Base-by-base conservation (phyloP, 805 yeast genomes). In the Zygotorulaspora sp. region DNA sequence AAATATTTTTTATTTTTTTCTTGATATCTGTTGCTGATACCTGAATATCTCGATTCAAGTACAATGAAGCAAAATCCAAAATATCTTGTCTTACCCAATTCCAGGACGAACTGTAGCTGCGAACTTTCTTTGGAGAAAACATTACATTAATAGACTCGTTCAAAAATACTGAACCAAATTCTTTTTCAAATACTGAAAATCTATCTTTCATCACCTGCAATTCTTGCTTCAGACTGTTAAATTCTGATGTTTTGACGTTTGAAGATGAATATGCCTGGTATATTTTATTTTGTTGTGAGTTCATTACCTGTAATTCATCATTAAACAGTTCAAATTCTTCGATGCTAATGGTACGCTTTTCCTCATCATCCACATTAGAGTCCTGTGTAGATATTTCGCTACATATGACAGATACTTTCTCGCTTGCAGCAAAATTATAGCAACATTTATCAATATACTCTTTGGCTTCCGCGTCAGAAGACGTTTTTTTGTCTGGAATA, bases 21-120 rank as follows among this genome's bases (percentile, higher is more conserved):
- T 18, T 16, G 4, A 19, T 16, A 24, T 20, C 26, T 12, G 8
- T 20, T 9, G 14, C n/a, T n/a, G 33, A 30, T 17, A 11, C 15
- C 3, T 12, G 3, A 18, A 15, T 10, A 18, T 15, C 20, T 10
- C 10, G 9, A 10, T 15, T n/a, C 12, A 9, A 12, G 13, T 23
- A 20, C 4, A 30, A 25, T 29, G 29, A 26, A 27, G 36, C 26
- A 17, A 43, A 18, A 14, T 36, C 12, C 50, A 86, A 67, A 36
- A 86, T 84, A 65, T 85, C 94, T 68, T 86, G 95, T 58, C 94
- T 79, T 28, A 92, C 92, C 95, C 95, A 85, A 63, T 86, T 86
- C 95, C 95, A 85, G 67, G 81, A 81, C n/a, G 92, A 83, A 65
- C 85, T 94, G 65, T 84, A 85, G 43, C 78, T 74, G 62, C 95